These are phyloP conservation scores for Elsinoe ampelina DNA, from an alignment of 2,329 filamentous ascomycete genomes.

Conservation along the genomic window DNA sequence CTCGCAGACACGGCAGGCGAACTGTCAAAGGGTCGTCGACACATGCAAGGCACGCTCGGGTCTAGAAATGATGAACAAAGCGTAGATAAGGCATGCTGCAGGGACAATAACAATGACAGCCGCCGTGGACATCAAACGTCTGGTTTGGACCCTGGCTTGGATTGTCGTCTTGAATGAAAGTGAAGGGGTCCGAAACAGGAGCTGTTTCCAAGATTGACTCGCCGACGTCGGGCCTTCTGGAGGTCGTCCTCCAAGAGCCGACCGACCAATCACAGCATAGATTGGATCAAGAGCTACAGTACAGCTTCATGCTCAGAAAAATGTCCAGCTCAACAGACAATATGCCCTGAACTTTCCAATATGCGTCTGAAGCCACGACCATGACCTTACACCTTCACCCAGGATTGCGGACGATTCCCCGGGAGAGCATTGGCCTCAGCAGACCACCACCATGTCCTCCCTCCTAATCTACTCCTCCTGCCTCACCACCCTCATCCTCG, in stretches of 20 bases:
- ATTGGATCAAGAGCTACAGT: background rate
- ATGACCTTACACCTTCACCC: background rate
- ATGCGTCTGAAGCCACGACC: background rate
- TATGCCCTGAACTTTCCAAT: background rate
- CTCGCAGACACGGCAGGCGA: background rate
- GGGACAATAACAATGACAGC: background rate
- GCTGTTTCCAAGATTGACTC: background rate
- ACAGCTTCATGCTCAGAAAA: conserved; percentile 3
- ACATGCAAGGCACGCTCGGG: background rate
- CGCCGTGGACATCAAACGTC: background rate
- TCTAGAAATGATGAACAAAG: conserved; percentile 6
- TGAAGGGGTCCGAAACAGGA: conserved; percentile 1
- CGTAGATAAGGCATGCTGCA: conserved; percentile 1
- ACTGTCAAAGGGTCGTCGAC: background rate
- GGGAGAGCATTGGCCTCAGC: background rate
- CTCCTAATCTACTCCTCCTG: conserved; percentile 8
- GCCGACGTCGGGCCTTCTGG: background rate
- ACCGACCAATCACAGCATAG: background rate
- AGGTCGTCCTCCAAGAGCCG: background rate
- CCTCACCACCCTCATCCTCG: conserved; percentile 7
- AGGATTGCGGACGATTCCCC: background rate
- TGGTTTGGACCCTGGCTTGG: background rate
- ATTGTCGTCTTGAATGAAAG: no score
- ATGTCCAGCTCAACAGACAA: background rate
- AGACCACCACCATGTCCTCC: background rate